These are phyloP conservation scores for Gentiana macrophylla DNA, from an alignment of 257 asterid species.

Conservation along the genomic window DNA sequence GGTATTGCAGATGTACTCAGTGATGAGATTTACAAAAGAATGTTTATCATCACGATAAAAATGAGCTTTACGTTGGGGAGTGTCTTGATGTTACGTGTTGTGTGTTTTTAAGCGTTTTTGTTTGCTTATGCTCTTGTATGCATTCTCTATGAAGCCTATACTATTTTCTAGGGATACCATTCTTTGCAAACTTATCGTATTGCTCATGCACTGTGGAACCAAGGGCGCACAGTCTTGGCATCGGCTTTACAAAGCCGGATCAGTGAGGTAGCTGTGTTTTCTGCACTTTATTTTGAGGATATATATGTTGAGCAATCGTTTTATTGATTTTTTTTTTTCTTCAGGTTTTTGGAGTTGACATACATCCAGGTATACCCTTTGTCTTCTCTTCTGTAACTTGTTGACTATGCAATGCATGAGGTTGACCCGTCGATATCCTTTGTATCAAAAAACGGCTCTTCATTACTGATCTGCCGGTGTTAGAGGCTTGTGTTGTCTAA, in stretches of 20 bases:
- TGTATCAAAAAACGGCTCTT: neutral
- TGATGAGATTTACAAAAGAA: too few relatives aligned
- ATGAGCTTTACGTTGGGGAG: too few relatives aligned
- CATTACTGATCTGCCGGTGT: too few relatives aligned
- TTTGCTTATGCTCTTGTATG: neutral
- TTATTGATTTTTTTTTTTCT: neutral
- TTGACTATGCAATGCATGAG: too few relatives aligned
- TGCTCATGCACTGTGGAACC: slow-evolving; percentile 38
- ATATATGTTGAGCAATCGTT: neutral
- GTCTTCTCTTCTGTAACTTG: neutral
- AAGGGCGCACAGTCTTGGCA: slow-evolving; percentile 36
- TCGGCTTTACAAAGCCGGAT: slow-evolving; percentile 35
- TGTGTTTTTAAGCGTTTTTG: too few relatives aligned
- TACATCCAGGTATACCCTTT: slow-evolving; percentile 33
- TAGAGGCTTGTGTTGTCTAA: too few relatives aligned
- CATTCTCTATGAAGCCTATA: neutral
- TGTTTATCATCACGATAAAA: too few relatives aligned
- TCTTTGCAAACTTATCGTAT: slow-evolving; percentile 35
- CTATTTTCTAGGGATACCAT: slow-evolving; percentile 30
- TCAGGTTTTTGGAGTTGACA: slow-evolving; percentile 42
- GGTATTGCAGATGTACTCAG: too few relatives aligned
- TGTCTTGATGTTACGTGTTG: too few relatives aligned
- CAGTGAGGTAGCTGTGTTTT: slow-evolving; percentile 26
- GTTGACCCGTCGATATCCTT: neutral
- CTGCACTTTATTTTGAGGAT: neutral